Base-by-base conservation (phyloP, 1,139 yeast species). In the Saccharomyces pastorianus region DNA sequence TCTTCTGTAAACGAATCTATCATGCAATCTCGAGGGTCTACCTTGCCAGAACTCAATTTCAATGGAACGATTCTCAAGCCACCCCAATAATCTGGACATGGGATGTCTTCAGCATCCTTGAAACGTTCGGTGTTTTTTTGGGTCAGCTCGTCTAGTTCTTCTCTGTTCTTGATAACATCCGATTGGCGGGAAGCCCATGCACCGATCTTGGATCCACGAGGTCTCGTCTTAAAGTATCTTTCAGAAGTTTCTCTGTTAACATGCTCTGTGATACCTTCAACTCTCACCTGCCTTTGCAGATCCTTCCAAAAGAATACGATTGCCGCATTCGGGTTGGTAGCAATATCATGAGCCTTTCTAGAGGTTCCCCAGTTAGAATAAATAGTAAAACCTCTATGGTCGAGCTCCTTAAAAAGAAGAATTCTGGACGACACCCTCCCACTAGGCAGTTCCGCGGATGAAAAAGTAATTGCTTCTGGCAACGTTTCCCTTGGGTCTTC, bases 131-230 rank as follows among this genome's bases (percentile, higher is more conserved):
- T 82, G 57, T 76, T 78, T 41, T 74, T 67, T n/a, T 73, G 67
- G 51, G 78, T 79, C 4, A 76, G 65, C 0, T 69, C 65, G 51
- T 90, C 88, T 57, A 93, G 78, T 59, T 81, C 85, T 17, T 79
- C 78, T 60, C 96, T 76, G 46, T 76, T 71, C 23, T 69, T 64
- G 32, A 93, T 76, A 1, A 75, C 76, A 55, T 78, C 76, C 47
- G 91, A 83, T 74, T 93, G 99, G 1, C 96, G 95, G 48, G 95
- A 85, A 0, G 98, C 87, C 96, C 97, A 91, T 0, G 99, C 99
- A 26, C 99, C 98, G 58, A 93, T 83, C 67, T 88, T 83, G 25
- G 96, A 87, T 5, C 95, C 97, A 58, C 96, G 77, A 38, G 99
- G 98, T 65, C 99, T 79, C 1, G 96, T 86, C 53, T 81, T 79